Base-by-base conservation (phyloP, 2,329 filamentous ascomycete genomes). In the Calonectria hongkongensis region DNA sequence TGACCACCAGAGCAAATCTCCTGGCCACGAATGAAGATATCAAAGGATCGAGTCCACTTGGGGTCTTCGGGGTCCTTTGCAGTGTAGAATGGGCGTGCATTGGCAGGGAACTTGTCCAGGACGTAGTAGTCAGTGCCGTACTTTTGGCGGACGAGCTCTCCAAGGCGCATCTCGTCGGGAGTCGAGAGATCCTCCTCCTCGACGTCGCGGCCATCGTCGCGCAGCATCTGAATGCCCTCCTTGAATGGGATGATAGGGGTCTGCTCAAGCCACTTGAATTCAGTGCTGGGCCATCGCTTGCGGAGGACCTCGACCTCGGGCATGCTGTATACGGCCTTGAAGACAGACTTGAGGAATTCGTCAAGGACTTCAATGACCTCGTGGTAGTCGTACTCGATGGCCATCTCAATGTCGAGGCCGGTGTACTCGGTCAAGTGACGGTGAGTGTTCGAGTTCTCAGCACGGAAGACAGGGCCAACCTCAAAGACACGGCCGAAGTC, bases 361-460 rank as follows among this genome's bases (percentile, higher is more conserved):
- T 98, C 96, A 58, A 98, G 90, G 12, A 94, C 88, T 45, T 92
- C 88, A 39, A 98, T 89, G 64, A 96, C 94, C 84, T 98, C 96
- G 80, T 98, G 93, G 82, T 98, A 98, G 83, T 97, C 93, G 78
- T 94, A 92, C 63, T 95, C 93, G 75, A 98, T 95, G 3, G 93
- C 90, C 96, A 98, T 98, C 82, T 98, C 96, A 21, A 98, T 84
- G 88, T 98, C 96, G 36, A 98, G 88, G 68, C 96, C 96, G 5
- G 95, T 98, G 82, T 97, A 98, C 83, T 98, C 96, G 0, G 96
- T 98, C 88, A 98, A 88, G 83, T 98, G 96, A 45, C 96, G 92
- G 81, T 98, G 96, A 0, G 96, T 98, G 84, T 98, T 98, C 81
- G 94, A 97, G 86, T 98, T 97, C 83, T 98, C 96, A 0, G 96